These are phyloP conservation scores for Backusella morwellensis DNA, from an alignment of 192 early-diverging fungal genomes.

Conservation along the genomic window DNA sequence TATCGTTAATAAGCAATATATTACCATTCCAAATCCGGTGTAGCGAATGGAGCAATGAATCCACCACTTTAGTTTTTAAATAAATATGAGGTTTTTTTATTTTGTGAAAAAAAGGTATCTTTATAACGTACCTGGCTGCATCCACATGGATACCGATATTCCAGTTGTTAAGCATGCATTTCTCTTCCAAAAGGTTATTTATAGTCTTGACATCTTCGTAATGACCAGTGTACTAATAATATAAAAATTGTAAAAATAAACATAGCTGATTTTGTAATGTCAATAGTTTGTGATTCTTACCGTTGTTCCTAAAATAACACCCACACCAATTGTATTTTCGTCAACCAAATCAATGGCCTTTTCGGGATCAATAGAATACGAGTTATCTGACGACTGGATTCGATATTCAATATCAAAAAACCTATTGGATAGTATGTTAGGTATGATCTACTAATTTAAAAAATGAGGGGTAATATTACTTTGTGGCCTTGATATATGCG, in stretches of 20 bases:
- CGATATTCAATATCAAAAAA: slow-evolving; percentile 40
- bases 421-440: not conserved
- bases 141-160: slow-evolving; percentile 83
- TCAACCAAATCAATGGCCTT: slow-evolving; percentile 69
- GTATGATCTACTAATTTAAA: no score
- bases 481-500: slow-evolving; percentile 14
- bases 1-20: not conserved
- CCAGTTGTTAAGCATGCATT: slow-evolving; percentile 56
- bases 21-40: slow-evolving; percentile 72
- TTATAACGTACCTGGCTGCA: slow-evolving; percentile 51
- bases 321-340: slow-evolving; percentile 85
- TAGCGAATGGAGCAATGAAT: slow-evolving; percentile 80
- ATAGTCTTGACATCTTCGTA: slow-evolving; percentile 73
- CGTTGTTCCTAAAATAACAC: slow-evolving; percentile 72
- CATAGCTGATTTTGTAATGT: not conserved
- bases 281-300: slow-evolving; percentile 1
- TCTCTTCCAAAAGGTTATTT: slow-evolving; percentile 57
- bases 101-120: not conserved
- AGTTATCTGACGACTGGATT: slow-evolving; percentile 27
- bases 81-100: not conserved
- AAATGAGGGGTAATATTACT: not conserved
- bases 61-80: slow-evolving; percentile 50
- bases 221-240: slow-evolving; percentile 67
- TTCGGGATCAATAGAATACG: slow-evolving; percentile 56
- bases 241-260: not conserved